Conservation (phyloP, 208 protist genomes). For the Jaenimonas drosophilae region DNA sequence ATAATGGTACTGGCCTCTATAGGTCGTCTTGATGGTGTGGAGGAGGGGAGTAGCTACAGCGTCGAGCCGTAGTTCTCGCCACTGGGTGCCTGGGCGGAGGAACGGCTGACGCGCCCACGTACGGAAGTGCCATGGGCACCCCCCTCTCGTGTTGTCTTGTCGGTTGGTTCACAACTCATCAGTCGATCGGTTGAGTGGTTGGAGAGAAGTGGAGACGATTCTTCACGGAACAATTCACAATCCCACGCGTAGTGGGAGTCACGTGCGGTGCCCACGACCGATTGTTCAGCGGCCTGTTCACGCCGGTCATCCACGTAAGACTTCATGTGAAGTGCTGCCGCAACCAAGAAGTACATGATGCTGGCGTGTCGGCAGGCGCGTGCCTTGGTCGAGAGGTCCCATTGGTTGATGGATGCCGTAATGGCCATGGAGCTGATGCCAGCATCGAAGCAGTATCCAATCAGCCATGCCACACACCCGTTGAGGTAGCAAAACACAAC, state of each 20-base stretch:
- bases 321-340: slow-evolving; percentile 20
- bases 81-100: too few relatives aligned
- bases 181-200: too few relatives aligned
- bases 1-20: too few relatives aligned
- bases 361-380: slow-evolving; percentile 45
- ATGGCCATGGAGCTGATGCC: slow-evolving; percentile 62
- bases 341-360: slow-evolving; percentile 55
- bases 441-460: slow-evolving; percentile 62
- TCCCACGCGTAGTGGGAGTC: slow-evolving; percentile 6
- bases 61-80: too few relatives aligned
- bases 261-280: not conserved
- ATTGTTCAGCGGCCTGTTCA: not conserved
- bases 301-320: slow-evolving; percentile 1
- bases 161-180: too few relatives aligned
- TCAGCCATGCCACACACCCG: slow-evolving; percentile 50
- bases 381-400: slow-evolving; percentile 54
- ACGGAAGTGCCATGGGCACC: too few relatives aligned
- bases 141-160: too few relatives aligned
- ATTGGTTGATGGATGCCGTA: slow-evolving; percentile 26
- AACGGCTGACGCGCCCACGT: too few relatives aligned
- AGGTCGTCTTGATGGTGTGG: too few relatives aligned
- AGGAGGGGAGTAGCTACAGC: too few relatives aligned
- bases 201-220: too few relatives aligned
- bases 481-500: slow-evolving; percentile 77
- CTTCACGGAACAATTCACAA: too few relatives aligned